Evolutionary conservation across 228 moss, liverwort and hornwort species (phyloP).

Genomic region (Sphagnum fallax): DNA sequence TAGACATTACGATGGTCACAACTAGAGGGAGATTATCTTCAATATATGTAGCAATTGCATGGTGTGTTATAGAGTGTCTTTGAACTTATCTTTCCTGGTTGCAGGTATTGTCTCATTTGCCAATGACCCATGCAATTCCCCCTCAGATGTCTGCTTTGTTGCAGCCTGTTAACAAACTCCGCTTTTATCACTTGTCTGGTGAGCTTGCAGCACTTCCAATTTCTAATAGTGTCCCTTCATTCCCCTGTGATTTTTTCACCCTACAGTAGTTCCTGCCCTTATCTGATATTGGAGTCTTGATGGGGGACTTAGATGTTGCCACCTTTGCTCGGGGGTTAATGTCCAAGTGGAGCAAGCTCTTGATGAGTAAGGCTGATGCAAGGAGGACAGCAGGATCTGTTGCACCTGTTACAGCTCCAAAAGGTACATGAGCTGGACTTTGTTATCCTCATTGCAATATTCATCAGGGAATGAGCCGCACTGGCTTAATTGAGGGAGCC

Average conservation of each 20-base stretch:
- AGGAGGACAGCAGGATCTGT: slow-evolving; percentile 14
- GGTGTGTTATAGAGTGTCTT: no score
- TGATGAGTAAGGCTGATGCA: slow-evolving; percentile 57
- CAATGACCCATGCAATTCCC: slow-evolving; percentile 68
- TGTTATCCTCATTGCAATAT: no score
- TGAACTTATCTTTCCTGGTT: background rate
- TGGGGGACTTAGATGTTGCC: slow-evolving; percentile 57
- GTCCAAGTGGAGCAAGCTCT: slow-evolving; percentile 78
- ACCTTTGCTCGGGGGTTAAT: slow-evolving; percentile 55
- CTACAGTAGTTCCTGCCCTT: background rate
- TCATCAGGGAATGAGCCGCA: no score
- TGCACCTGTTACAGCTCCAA: slow-evolving; percentile 18
- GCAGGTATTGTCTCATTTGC: slow-evolving; percentile 86
- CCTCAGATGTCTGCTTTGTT: slow-evolving; percentile 68
- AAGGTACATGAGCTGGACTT: slow-evolving; percentile 16
- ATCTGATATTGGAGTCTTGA: background rate
- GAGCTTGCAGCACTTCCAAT: background rate
- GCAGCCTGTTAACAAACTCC: slow-evolving; percentile 86
- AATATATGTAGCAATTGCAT: background rate
- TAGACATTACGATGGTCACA: no score
- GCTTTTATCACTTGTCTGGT: slow-evolving; percentile 61
- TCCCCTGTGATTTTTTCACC: background rate
- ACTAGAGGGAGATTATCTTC: no score
- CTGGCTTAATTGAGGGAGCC: no score
- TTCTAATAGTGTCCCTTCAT: no score